A percentile compares a stretch with the other conserved stretches of the same genome.
These are phyloP conservation scores for Avena atlantica DNA, from an alignment of 176 grass and related monocot species.

Conservation along the genomic window DNA sequence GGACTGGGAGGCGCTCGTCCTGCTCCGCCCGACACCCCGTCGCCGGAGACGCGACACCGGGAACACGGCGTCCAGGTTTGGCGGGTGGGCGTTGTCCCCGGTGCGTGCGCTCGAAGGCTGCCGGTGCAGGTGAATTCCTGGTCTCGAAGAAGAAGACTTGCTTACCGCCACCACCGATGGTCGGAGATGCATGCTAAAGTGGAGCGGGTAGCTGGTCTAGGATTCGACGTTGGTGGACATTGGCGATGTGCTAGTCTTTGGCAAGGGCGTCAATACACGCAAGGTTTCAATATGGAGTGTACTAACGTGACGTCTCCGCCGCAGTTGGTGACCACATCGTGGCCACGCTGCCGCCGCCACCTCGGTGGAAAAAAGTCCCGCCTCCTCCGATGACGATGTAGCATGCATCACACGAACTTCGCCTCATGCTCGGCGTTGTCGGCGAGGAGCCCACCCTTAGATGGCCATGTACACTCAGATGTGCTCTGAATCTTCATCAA, in stretches of 20 bases:
- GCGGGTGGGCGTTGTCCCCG: too few species aligned
- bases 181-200: constrained; percentile 42
- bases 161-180: too few species aligned
- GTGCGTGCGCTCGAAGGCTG: too few species aligned
- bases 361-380: too few species aligned
- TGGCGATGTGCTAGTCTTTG: constrained; percentile 60
- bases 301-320: not conserved
- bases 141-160: too few species aligned
- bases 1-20: too few species aligned
- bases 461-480: constrained; percentile 53
- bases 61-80: too few species aligned
- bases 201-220: constrained; percentile 55
- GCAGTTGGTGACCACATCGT: not conserved
- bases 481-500: not conserved
- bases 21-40: too few species aligned
- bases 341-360: constrained; percentile 43
- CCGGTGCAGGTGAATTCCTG: too few species aligned
- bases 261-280: constrained; percentile 59
- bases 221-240: constrained; percentile 44
- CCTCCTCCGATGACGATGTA: too few species aligned
- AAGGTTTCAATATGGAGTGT: constrained; percentile 28
- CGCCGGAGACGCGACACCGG: too few species aligned
- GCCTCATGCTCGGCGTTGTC: constrained; percentile 17
- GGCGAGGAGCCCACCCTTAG: constrained; percentile 43
- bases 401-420: not conserved